Evolutionary conservation across 108 stramenopile species (phyloP), one percentile per base, ranked within the genome.

Genomic region (Nitzschia putrida): DNA sequence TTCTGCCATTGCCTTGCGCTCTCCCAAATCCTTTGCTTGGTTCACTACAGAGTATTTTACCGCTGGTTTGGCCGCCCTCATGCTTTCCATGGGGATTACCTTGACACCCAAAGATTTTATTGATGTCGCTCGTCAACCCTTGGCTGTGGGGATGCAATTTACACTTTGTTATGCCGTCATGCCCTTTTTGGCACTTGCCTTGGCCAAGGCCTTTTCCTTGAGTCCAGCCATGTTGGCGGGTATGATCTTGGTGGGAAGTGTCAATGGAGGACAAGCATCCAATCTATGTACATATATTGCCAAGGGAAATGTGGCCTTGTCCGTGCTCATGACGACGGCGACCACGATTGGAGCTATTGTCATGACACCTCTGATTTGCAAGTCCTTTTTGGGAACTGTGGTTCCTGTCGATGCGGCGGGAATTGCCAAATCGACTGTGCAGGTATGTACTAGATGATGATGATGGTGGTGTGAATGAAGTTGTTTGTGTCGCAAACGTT

Each of bases 61-160:
- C 13, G 94, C 76, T 11, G 94, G 81, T 10, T 80, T 98, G 18
- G 96, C 92, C 7, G 88, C 89, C 37, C 86, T 98, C 57, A 98
- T 98, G 97, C 95, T 98, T 66, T 95, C 92, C 71, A 98, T 98
- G 97, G 97, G 97, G 64, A 98, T 98, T 72, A 98, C 97, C 26
- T 83, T 98, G 56, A 92, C 90, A n/a, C 95, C 95, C 2, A 44
- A 82, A 43, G 97, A 98, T 73, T 97, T 98, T 58, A 81, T 85
- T 21, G 79, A 89, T 29, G 96, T 98, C n/a, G 81, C 88, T n/a
- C 80, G 82, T 53, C 77, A 88, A 56, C 97, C 97, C 3, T 83
- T 66, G 45, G 85, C 97, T 42, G 92, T 97, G 22, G 63, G 95
- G 49, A 86, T 97, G 91, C 95, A 96, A 71, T 98, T 98, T 66